A percentile compares a stretch with the other conserved stretches of the same genome.
These are phyloP conservation scores for Ilex asprella DNA, from an alignment of 257 asterid species.

Conservation along the genomic window DNA sequence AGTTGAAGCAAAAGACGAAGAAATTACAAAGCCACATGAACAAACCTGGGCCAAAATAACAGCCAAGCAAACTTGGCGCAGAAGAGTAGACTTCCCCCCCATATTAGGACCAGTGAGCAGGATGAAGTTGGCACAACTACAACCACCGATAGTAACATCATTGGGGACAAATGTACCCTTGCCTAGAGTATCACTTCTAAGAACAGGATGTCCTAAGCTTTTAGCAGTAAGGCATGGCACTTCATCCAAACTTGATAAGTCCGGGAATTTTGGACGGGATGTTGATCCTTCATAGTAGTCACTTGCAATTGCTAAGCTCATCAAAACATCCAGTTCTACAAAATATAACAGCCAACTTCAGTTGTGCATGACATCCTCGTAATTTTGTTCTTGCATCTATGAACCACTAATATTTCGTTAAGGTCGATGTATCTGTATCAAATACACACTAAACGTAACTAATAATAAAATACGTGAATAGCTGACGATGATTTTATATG, in stretches of 20 bases:
- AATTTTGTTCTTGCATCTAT: too few relatives aligned
- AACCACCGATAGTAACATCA: constrained; percentile 75
- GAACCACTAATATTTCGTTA: too few relatives aligned
- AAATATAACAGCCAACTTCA: constrained; percentile 17
- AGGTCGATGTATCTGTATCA: too few relatives aligned
- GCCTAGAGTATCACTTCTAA: constrained; percentile 67
- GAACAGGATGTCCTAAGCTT: constrained; percentile 85
- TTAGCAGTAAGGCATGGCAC: constrained; percentile 58
- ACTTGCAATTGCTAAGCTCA: constrained; percentile 84
- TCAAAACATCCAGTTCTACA: constrained; percentile 93
- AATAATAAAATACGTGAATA: too few relatives aligned
- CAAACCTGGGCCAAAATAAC: constrained; percentile 77
- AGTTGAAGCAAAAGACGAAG: constrained; percentile 12
- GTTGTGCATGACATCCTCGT: too few relatives aligned
- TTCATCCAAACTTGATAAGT: constrained; percentile 35
- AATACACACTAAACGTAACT: too few relatives aligned
- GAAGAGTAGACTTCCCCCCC: constrained; percentile 98
- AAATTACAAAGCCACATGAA: constrained; percentile 8
- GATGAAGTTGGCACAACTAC: constrained; percentile 60
- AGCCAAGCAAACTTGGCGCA: constrained; percentile 93
- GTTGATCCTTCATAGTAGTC: constrained; percentile 74
- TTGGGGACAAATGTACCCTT: constrained; percentile 85
- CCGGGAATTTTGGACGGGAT: constrained; percentile 62
- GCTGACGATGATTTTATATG: too few relatives aligned
- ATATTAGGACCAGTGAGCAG: constrained; percentile 98